A percentile compares a stretch with the other conserved stretches of the same genome.
These are phyloP conservation scores for Solanum pimpinellifolium DNA, from an alignment of 257 asterid species.

Conservation along the genomic window DNA sequence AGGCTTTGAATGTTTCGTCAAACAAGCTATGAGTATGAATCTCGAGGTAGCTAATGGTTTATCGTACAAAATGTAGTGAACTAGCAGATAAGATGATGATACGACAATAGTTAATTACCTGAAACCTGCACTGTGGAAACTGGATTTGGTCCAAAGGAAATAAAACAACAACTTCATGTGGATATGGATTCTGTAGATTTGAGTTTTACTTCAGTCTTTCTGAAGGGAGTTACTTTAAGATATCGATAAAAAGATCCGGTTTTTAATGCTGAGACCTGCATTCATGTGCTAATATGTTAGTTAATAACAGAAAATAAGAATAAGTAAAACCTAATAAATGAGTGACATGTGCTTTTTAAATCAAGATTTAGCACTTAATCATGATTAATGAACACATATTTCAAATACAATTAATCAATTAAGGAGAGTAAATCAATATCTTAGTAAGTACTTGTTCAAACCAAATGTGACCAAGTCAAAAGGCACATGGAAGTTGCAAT, in stretches of 20 bases:
- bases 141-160: background rate
- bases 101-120: constrained; percentile 24
- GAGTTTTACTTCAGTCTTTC: constrained; percentile 37
- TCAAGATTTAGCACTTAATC: background rate
- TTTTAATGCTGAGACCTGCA: constrained; percentile 76
- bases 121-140: constrained; percentile 17
- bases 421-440: background rate
- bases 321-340: background rate
- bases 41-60: constrained; percentile 4
- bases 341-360: background rate
- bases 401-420: background rate
- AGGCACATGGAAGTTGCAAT: background rate
- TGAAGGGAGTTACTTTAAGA: constrained; percentile 43
- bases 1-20: background rate
- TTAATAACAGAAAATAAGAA: background rate
- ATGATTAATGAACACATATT: background rate
- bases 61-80: background rate
- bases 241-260: constrained; percentile 50
- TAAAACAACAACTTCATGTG: background rate
- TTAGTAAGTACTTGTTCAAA: background rate
- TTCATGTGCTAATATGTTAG: background rate
- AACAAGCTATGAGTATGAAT: background rate
- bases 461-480: background rate
- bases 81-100: background rate
- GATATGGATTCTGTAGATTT: background rate